A percentile compares a stretch with the other conserved stretches of the same genome.
These are phyloP conservation scores for Huntiella decipiens DNA, from an alignment of 2,329 filamentous ascomycete genomes.

Conservation along the genomic window DNA sequence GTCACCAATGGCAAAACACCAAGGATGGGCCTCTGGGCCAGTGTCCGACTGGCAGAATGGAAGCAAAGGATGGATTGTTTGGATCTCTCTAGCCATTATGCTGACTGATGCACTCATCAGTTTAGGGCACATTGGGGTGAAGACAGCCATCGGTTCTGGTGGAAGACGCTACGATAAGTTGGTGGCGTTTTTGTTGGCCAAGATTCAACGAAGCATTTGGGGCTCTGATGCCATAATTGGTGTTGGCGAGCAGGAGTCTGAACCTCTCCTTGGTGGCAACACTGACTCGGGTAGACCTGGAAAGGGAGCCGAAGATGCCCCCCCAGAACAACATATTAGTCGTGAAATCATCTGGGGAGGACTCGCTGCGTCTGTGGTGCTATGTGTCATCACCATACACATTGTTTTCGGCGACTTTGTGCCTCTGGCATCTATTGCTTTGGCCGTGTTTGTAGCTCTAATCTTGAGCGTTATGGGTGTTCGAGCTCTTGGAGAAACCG, in stretches of 20 bases:
- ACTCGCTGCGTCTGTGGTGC: constrained; percentile 52
- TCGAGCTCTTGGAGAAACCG: constrained; percentile 57
- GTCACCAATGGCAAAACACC: constrained; percentile 69
- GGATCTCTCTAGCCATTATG: constrained; percentile 94
- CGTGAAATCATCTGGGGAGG: constrained; percentile 53
- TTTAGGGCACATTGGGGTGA: constrained; percentile 56
- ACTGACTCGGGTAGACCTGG: constrained; percentile 16
- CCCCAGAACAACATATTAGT: constrained; percentile 63
- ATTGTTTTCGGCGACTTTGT: constrained; percentile 70
- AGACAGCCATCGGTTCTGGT: constrained; percentile 27
- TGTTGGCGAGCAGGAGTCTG: background rate
- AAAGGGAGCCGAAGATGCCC: constrained; percentile 51
- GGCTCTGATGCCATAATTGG: background rate
- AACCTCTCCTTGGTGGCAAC: constrained; percentile 7
- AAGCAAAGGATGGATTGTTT: constrained; percentile 97
- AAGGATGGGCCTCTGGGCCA: constrained; percentile 74
- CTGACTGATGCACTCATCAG: constrained; percentile 81
- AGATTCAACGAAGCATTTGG: constrained; percentile 10
- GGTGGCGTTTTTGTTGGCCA: constrained; percentile 6
- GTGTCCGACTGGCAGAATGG: constrained; percentile 80
- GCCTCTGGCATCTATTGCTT: constrained; percentile 53
- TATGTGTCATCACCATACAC: constrained; percentile 69
- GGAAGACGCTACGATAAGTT: constrained; percentile 4
- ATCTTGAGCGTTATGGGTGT: constrained; percentile 58
- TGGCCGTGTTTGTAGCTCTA: constrained; percentile 70